Evolutionary conservation across 768 basidiomycete genomes (phyloP), one percentile per base, ranked within the genome.

Genomic region (Kwoniella sp.): DNA sequence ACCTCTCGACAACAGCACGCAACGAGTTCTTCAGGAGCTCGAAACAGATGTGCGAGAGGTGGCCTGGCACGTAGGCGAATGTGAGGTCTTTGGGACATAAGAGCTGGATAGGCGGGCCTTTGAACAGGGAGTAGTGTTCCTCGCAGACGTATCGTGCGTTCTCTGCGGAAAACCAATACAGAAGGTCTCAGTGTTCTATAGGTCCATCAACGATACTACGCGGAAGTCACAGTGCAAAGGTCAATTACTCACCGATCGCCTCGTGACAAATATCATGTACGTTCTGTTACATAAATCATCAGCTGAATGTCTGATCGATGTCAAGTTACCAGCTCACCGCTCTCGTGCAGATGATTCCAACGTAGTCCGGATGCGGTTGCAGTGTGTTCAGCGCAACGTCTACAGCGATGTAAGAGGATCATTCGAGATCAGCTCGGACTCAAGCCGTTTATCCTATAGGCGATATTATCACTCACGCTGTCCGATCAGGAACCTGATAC

Each of bases 241-340:
- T n/a, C n/a, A n/a, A n/a, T 5, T 12, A 65, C 71, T 62, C 34
- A 75, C 74, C 74, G 72, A 98, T 97, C 0, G 95, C 91, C 84
- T 99, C 96, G 75, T 92, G 90, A n/a, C 95, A 89, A 68, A 97
- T 96, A 76, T 98, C 93, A 73, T 93, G 93, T 0, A 99, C 89
- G 79, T 93, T 97, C 87, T 91, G 73, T 37, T 22, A n/a, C 51
- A 53, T 7, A 53, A 12, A 2, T 23, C 51, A 52, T 4, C 7
- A 20, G 48, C 25, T n/a, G 20, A 54, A 54, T 5, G 7, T 11
- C 15, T 17, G 23, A 8, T 23, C 50, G 23, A 57, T 20, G 23
- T n/a, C 17, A 2, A 20, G n/a, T 41, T 29, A n/a, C n/a, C n/a
- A n/a, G 85, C 89, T 71, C 69, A 91, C 89, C 1, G 93, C 89